phyloP scores from a whole-genome alignment of 2,329 filamentous ascomycete genomes.

The Xylariaceae sp. region DNA sequence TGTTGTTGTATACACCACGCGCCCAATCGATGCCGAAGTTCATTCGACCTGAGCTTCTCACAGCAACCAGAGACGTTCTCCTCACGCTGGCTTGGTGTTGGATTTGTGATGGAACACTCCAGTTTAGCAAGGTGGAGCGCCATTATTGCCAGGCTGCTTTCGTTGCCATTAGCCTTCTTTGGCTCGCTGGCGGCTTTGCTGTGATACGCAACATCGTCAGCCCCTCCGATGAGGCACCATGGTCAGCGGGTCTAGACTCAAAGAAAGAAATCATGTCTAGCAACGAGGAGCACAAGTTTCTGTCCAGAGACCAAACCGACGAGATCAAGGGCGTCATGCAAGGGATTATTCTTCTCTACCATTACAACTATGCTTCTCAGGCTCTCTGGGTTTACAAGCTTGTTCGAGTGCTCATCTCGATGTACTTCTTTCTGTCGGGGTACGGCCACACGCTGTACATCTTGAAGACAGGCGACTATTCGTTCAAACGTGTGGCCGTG shows the following conservation, averaged over 20 bases:
- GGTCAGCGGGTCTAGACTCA: conserved; percentile 13
- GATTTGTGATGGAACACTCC: conserved; percentile 48
- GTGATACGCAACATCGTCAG: conserved; percentile 15
- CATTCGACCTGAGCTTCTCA: conserved; percentile 13
- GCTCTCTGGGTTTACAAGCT: conserved; percentile 49
- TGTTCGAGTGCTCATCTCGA: conserved; percentile 48
- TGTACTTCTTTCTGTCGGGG: conserved; percentile 58
- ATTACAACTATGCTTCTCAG: conserved; percentile 51
- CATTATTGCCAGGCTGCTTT: conserved; percentile 34
- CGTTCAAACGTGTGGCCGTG: conserved; percentile 44
- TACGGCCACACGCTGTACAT: conserved; percentile 59
- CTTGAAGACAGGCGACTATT: conserved; percentile 51
- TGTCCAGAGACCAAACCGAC: conserved; percentile 53
- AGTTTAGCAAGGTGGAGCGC: conserved; percentile 49
- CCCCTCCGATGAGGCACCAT: conserved; percentile 7
- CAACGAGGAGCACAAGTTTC: conserved; percentile 35
- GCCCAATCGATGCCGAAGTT: conserved; percentile 23
- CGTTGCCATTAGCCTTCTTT: conserved; percentile 24
- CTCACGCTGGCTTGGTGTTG: conserved; percentile 41
- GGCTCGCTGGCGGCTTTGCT: conserved; percentile 25
- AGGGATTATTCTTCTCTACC: conserved; percentile 48
- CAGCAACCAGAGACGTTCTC: conserved; percentile 22
- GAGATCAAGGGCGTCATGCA: conserved; percentile 67
- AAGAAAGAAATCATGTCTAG: conserved; percentile 12
- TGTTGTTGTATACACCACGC: conserved; percentile 23